Evolutionary conservation across 2,329 filamentous ascomycete genomes (phyloP).

Genomic region (Trichophyton benhamiae): DNA sequence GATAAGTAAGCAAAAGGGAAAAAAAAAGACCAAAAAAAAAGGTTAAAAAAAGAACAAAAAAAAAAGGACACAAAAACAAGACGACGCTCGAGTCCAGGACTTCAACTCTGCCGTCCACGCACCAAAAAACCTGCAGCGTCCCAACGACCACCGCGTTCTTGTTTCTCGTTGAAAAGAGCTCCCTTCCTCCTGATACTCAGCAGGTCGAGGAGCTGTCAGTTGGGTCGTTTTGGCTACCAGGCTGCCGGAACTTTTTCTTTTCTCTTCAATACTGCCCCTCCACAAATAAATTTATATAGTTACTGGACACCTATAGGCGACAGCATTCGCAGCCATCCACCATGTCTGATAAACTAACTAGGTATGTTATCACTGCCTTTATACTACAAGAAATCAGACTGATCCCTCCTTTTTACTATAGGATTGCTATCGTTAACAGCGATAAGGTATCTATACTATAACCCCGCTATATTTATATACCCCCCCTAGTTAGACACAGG

Average conservation of each 20-base stretch:
- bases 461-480: constrained; percentile 15
- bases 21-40: not conserved
- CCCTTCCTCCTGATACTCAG: not conserved
- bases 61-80: not conserved
- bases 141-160: not conserved
- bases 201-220: not conserved
- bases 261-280: not conserved
- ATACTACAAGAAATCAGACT: constrained; percentile 8
- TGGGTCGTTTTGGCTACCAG: not conserved
- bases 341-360: constrained; percentile 91
- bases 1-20: not conserved
- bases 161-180: not conserved
- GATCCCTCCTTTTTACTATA: constrained; percentile 27
- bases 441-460: constrained; percentile 64
- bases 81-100: not conserved
- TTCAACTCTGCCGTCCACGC: not conserved
- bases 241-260: not conserved
- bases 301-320: not conserved
- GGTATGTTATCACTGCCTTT: constrained; percentile 45
- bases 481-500: not conserved
- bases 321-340: constrained; percentile 20
- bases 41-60: too few species aligned
- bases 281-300: not conserved
- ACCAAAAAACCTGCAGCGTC: not conserved
- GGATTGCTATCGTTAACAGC: constrained; percentile 96